Base-by-base conservation (phyloP, 805 yeast species). In the Candida pini region DNA sequence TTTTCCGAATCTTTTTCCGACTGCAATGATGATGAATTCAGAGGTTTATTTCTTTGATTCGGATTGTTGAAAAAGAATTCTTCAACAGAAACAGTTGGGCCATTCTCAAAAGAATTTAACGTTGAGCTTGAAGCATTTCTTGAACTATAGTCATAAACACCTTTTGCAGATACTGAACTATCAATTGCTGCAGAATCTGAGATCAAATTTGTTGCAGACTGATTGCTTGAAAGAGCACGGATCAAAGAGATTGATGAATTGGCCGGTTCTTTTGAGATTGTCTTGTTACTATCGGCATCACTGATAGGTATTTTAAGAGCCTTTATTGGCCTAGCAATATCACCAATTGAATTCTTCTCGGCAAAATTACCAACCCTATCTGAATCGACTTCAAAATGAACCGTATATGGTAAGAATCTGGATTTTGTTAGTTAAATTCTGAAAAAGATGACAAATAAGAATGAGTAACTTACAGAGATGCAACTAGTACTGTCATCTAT, bases 381-480 rank as follows among this genome's bases (percentile, higher is more conserved):
- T 4, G 48, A 18, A 8, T 55, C 54, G 3, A 74, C 69, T 43
- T 74, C 76, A 43, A 74, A 74, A 43, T 81, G 84, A n/a, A 81
- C 87, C 4, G 87, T 78, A 49, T 77, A 77, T 2, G 92, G 92
- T 30, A 82, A 63, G 47, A 81, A 81, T 31, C 82, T 74, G 39
- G 29, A 13, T 14, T 16, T 20, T 12, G 25, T 14, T 68, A 35
- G 12, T n/a, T 17, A 19, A 9, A 32, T n/a, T 13, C 9, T 10
- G 24, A 24, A 14, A 42, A 16, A 6, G 12, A n/a, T n/a, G n/a
- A n/a, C n/a, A n/a, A n/a, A n/a, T n/a, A n/a, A n/a, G n/a, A n/a
- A 9, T 4, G 5, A 13, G 8, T 35, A 43, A 73, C 81, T 48
- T 68, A 74, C 75, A 82, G 62, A 12, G 90, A 78, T 12, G 83